These are phyloP conservation scores for Yamadazyma buinensis DNA, from an alignment of 1,139 yeast genomes.

Conservation along the genomic window DNA sequence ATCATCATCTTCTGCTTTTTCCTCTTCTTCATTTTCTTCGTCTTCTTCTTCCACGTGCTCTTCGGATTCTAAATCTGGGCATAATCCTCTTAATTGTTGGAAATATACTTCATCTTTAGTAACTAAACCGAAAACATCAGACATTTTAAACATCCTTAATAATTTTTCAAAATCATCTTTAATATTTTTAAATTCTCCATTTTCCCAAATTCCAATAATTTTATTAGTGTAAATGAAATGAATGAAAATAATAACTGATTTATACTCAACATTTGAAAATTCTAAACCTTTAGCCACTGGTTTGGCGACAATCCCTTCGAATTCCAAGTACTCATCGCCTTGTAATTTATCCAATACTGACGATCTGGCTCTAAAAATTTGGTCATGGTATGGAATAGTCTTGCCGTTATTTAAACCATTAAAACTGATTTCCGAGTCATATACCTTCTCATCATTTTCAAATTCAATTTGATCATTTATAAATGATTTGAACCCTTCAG, in stretches of 20 bases:
- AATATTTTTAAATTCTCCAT: slow-evolving; percentile 18
- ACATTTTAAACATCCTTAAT: slow-evolving; percentile 16
- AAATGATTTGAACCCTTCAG: slow-evolving; percentile 7
- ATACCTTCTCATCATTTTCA: slow-evolving; percentile 10
- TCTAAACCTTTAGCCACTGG: slow-evolving; percentile 13
- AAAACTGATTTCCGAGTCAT: slow-evolving; percentile 15
- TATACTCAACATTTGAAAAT: slow-evolving; percentile 18
- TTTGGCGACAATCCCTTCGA: slow-evolving; percentile 21
- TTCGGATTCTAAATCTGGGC: neutral
- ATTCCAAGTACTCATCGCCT: slow-evolving; percentile 15
- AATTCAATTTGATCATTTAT: neutral
- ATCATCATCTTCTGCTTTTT: neutral
- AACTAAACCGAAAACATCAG: slow-evolving; percentile 15
- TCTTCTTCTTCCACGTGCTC: neutral
- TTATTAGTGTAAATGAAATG: slow-evolving; percentile 34
- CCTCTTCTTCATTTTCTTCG: neutral
- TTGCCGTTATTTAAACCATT: slow-evolving; percentile 12
- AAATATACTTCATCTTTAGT: slow-evolving; percentile 13
- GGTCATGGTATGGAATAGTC: slow-evolving; percentile 29
- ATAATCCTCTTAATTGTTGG: slow-evolving; percentile 13
- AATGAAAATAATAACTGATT: slow-evolving; percentile 28
- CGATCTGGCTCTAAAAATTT: slow-evolving; percentile 27
- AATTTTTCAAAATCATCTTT: slow-evolving; percentile 20
- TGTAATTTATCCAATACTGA: slow-evolving; percentile 22
- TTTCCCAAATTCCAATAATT: slow-evolving; percentile 24